These are phyloP conservation scores for Paecilomyces variotii DNA, from an alignment of 2,329 filamentous ascomycete genomes.

Conservation along the genomic window DNA sequence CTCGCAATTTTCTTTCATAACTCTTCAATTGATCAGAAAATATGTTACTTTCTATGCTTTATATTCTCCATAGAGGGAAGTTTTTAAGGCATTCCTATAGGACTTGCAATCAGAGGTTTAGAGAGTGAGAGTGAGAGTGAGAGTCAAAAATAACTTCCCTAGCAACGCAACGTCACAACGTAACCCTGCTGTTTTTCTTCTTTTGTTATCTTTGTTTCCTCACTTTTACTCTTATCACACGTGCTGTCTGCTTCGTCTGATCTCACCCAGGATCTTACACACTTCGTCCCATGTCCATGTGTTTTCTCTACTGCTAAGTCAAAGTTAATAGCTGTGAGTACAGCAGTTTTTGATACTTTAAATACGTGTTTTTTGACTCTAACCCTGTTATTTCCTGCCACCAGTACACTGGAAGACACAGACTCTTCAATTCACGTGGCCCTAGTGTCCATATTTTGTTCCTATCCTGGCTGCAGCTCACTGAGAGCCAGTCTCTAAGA, in stretches of 20 bases:
- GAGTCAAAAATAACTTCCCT: background rate
- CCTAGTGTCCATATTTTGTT: background rate
- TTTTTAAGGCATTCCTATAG: background rate
- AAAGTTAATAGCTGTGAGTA: background rate
- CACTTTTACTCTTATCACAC: background rate
- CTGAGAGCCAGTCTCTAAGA: conserved; percentile 4
- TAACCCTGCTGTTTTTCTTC: background rate
- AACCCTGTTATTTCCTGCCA: background rate
- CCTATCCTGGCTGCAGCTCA: background rate
- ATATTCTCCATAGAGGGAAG: background rate
- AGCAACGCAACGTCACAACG: background rate
- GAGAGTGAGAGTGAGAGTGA: background rate
- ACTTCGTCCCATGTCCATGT: background rate
- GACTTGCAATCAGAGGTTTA: background rate
- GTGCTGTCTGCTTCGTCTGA: background rate
- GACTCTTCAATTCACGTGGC: background rate
- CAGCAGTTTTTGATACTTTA: background rate
- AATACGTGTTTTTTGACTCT: background rate
- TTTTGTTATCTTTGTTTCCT: background rate
- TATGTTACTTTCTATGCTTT: background rate
- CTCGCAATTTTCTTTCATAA: too few relatives aligned
- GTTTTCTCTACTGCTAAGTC: background rate
- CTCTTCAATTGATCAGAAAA: background rate
- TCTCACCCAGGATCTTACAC: background rate
- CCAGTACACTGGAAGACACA: background rate